Percentiles rank a stretch among this genome's conserved stretches.
Conservation (phyloP, 371 early-diverging fungal genomes). For the Encephalitozoon hellem region DNA sequence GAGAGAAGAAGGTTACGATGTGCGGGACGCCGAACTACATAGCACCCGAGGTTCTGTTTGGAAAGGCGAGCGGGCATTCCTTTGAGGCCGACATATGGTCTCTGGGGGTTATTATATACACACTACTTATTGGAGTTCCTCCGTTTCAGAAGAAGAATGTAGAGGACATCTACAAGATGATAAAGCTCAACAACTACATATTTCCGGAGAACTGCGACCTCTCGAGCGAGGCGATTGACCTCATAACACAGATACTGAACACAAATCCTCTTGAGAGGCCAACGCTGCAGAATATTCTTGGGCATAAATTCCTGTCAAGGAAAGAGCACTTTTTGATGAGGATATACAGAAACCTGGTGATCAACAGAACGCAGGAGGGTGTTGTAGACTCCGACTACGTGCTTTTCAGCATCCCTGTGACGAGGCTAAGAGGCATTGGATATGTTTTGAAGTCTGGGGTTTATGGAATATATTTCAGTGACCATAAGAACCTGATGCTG, state of each 20-base stretch:
- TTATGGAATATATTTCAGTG: constrained; percentile 72
- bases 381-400: constrained; percentile 43
- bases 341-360: constrained; percentile 38
- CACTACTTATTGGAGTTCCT: constrained; percentile 78
- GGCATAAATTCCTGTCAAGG: constrained; percentile 54
- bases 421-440: constrained; percentile 70
- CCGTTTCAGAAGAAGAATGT: constrained; percentile 83
- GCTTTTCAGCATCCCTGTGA: constrained; percentile 67
- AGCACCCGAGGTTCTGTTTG: constrained; percentile 87
- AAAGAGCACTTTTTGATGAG: constrained; percentile 35
- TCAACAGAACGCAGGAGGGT: neutral
- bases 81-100: constrained; percentile 95
- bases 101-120: constrained; percentile 77
- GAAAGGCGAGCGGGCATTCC: constrained; percentile 73
- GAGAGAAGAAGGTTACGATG: constrained; percentile 66
- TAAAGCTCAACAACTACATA: constrained; percentile 67
- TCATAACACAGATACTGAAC: constrained; percentile 70
- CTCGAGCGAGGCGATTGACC: constrained; percentile 67
- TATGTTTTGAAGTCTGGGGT: constrained; percentile 71
- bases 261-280: constrained; percentile 67
- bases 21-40: constrained; percentile 97
- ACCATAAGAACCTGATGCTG: constrained; percentile 65
- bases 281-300: constrained; percentile 62
- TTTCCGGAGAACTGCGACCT: constrained; percentile 68
- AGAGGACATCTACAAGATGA: constrained; percentile 71